Evolutionary conservation across 1,284 basidiomycete species (phyloP).

Genomic region (Moniliophthora roreri): DNA sequence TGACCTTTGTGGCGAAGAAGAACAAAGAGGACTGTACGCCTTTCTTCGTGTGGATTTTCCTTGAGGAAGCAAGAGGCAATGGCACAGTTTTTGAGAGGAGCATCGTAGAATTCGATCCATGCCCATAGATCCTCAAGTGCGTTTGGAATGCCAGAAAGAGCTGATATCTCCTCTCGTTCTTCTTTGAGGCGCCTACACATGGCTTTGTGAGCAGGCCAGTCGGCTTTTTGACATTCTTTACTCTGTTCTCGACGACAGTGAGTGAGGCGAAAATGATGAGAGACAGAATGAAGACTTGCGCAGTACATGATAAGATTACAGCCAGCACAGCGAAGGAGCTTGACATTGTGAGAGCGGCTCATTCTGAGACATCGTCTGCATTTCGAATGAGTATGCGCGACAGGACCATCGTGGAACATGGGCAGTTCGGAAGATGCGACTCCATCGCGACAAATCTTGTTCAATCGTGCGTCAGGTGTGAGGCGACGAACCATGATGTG

Average conservation of each 20-base stretch:
- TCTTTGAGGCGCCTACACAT: constrained; percentile 3
- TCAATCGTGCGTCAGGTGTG: no score
- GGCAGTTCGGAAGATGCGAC: no score
- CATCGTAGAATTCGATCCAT: constrained; percentile 17
- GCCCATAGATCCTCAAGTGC: constrained; percentile 5
- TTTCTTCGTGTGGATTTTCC: constrained; percentile 8
- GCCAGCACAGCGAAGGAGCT: neutral
- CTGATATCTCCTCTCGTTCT: neutral
- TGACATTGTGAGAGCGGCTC: neutral
- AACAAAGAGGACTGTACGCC: constrained; percentile 2
- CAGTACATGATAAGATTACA: constrained; percentile 8
- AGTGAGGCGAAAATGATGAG: neutral
- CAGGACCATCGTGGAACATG: no score
- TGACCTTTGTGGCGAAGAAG: constrained; percentile 6
- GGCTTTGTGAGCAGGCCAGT: constrained; percentile 14
- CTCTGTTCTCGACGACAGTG: constrained; percentile 10
- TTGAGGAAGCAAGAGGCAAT: constrained; percentile 9
- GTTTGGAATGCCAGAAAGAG: constrained; percentile 3
- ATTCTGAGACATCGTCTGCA: neutral
- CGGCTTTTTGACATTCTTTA: constrained; percentile 15
- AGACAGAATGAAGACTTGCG: constrained; percentile 3
- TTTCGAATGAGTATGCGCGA: neutral
- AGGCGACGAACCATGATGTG: no score
- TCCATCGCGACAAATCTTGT: no score
- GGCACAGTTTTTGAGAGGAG: constrained; percentile 15